phyloP scores from a whole-genome alignment of 192 early-diverging fungal genomes.

The Coemansia sp. region DNA sequence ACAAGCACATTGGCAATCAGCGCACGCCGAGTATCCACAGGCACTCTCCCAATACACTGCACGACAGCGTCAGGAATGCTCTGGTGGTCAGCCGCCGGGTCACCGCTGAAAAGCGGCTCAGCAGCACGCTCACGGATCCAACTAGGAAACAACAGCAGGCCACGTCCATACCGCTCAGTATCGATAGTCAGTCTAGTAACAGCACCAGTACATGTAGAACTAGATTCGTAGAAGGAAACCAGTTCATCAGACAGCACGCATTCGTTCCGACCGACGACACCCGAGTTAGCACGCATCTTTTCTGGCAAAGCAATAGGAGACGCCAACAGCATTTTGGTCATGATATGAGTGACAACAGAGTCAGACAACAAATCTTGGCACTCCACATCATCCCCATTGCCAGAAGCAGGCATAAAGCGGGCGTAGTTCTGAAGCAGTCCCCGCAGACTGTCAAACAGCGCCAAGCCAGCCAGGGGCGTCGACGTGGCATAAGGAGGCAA shows the following conservation, averaged over 20 bases:
- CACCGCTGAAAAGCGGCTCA: slow-evolving; percentile 81
- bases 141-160: slow-evolving; percentile 64
- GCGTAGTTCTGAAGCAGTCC: slow-evolving; percentile 17
- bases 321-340: slow-evolving; percentile 13
- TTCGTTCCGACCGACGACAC: neutral
- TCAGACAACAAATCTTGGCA: slow-evolving; percentile 8
- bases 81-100: slow-evolving; percentile 63
- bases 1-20: slow-evolving; percentile 71
- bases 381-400: neutral
- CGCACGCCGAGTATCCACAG: slow-evolving; percentile 72
- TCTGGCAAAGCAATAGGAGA: slow-evolving; percentile 9
- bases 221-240: slow-evolving; percentile 28
- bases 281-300: neutral
- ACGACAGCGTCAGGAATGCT: slow-evolving; percentile 63
- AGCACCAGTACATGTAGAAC: neutral
- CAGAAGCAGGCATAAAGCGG: slow-evolving; percentile 14
- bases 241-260: neutral
- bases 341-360: slow-evolving; percentile 9
- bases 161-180: slow-evolving; percentile 54
- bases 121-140: slow-evolving; percentile 85
- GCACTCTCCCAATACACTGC: slow-evolving; percentile 62
- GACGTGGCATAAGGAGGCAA: slow-evolving; percentile 12
- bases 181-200: slow-evolving; percentile 14
- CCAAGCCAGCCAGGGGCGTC: slow-evolving; percentile 24
- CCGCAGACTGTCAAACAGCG: slow-evolving; percentile 16